Evolutionary conservation across 2,329 filamentous ascomycete genomes (phyloP).

Genomic region (Microdochium trichocladiopsis): DNA sequence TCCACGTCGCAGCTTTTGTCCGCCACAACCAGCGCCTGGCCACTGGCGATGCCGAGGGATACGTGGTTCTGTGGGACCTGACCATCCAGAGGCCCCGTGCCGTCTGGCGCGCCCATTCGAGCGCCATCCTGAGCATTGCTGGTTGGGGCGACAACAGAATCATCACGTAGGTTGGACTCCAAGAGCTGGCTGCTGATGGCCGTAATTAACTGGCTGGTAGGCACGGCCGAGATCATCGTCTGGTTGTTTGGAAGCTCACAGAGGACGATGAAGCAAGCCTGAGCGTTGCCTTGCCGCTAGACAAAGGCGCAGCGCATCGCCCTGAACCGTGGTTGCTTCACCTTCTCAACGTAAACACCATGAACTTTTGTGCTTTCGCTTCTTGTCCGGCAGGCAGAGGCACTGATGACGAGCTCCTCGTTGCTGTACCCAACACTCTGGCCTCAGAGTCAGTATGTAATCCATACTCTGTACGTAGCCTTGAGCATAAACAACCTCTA

Average conservation of each 20-base stretch:
- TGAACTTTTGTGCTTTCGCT: constrained; percentile 91
- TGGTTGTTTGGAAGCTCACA: constrained; percentile 76
- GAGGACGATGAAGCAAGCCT: constrained; percentile 54
- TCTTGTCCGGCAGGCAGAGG: constrained; percentile 37
- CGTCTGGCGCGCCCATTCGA: constrained; percentile 81
- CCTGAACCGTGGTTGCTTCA: constrained; percentile 80
- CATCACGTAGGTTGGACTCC: constrained; percentile 62
- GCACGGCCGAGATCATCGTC: constrained; percentile 82
- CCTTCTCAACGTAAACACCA: constrained; percentile 76
- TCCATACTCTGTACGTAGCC: neutral
- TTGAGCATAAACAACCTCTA: too few species aligned
- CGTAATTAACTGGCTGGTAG: constrained; percentile 34
- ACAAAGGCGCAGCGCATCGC: constrained; percentile 39
- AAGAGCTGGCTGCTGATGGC: neutral
- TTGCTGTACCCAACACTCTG: constrained; percentile 77
- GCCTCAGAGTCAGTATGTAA: constrained; percentile 59
- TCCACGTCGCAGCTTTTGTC: constrained; percentile 72
- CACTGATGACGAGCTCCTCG: constrained; percentile 37
- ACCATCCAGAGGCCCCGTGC: constrained; percentile 72
- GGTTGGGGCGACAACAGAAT: constrained; percentile 67
- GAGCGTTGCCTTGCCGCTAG: constrained; percentile 65
- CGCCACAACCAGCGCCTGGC: constrained; percentile 67
- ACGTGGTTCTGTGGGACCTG: constrained; percentile 79
- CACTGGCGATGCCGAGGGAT: constrained; percentile 87
- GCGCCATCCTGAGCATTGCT: constrained; percentile 66